These are phyloP conservation scores for Talaromyces sp. DNA, from an alignment of 2,329 filamentous ascomycete species.

Conservation along the genomic window DNA sequence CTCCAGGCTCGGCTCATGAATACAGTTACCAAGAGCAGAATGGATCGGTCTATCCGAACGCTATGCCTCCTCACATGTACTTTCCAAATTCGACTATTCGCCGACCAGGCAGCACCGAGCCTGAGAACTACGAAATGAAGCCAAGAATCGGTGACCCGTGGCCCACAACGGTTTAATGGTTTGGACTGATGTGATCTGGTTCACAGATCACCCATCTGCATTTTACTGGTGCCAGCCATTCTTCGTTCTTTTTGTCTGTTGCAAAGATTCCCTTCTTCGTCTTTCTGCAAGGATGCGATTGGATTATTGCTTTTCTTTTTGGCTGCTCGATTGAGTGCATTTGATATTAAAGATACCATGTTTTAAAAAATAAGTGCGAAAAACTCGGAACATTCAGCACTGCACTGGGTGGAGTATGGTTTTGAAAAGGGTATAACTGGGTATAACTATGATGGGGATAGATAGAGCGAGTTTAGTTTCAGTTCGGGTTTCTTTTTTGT, in stretches of 20 bases:
- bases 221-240: constrained; percentile 11
- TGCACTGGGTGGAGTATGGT: constrained; percentile 4
- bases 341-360: background rate
- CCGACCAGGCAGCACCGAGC: constrained; percentile 69
- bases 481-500: background rate
- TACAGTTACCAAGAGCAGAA: constrained; percentile 76
- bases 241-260: background rate
- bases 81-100: constrained; percentile 64
- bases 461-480: background rate
- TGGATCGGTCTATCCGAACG: constrained; percentile 44
- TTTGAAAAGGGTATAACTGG: background rate
- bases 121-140: constrained; percentile 60
- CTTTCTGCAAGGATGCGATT: constrained; percentile 14
- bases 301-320: constrained; percentile 16
- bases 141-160: constrained; percentile 35
- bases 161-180: constrained; percentile 29
- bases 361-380: constrained; percentile 1
- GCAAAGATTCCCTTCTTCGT: constrained; percentile 3
- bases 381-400: background rate
- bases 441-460: background rate
- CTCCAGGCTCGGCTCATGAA: constrained; percentile 63
- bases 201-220: constrained; percentile 15
- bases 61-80: constrained; percentile 59
- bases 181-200: background rate
- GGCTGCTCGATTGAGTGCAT: background rate